phyloP scores from a whole-genome alignment of 371 early-diverging fungal genomes.

The Choanephora cucurbitarum region DNA sequence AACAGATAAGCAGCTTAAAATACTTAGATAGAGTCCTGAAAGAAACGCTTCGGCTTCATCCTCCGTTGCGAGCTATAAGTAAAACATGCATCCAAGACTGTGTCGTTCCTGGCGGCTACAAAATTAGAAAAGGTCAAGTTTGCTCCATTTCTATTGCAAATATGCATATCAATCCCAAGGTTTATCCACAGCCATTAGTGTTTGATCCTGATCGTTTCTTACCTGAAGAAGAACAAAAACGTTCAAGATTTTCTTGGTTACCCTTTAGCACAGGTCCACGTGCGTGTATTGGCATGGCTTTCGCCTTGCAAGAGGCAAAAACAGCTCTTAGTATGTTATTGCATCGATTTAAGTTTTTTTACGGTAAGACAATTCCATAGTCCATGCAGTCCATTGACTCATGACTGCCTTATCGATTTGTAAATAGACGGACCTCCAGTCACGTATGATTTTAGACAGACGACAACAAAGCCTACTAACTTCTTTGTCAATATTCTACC shows the following conservation, averaged over 20 bases:
- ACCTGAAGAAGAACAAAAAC: constrained; percentile 53
- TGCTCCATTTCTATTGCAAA: constrained; percentile 23
- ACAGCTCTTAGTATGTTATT: constrained; percentile 51
- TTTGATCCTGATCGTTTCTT: constrained; percentile 62
- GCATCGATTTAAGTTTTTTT: constrained; percentile 39
- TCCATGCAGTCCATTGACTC: too few species aligned
- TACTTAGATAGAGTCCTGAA: constrained; percentile 47
- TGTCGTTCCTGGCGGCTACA: constrained; percentile 48
- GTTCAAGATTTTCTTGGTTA: constrained; percentile 53
- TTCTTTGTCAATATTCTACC: constrained; percentile 34
- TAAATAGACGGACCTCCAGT: constrained; percentile 33
- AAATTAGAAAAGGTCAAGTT: constrained; percentile 20
- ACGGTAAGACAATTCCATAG: constrained; percentile 10
- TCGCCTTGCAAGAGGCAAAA: constrained; percentile 59
- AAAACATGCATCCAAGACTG: constrained; percentile 54
- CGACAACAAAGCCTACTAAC: constrained; percentile 39
- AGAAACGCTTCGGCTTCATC: constrained; percentile 54
- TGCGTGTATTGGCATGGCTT: constrained; percentile 50
- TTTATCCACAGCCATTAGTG: constrained; percentile 42
- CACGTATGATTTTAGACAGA: constrained; percentile 25
- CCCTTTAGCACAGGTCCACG: constrained; percentile 55
- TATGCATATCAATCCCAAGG: constrained; percentile 45
- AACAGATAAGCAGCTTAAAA: constrained; percentile 46
- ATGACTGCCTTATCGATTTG: too few species aligned
- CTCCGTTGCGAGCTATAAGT: constrained; percentile 44